phyloP scores from a whole-genome alignment of 2,329 filamentous ascomycete species.

The Colletotrichum echinochloae region DNA sequence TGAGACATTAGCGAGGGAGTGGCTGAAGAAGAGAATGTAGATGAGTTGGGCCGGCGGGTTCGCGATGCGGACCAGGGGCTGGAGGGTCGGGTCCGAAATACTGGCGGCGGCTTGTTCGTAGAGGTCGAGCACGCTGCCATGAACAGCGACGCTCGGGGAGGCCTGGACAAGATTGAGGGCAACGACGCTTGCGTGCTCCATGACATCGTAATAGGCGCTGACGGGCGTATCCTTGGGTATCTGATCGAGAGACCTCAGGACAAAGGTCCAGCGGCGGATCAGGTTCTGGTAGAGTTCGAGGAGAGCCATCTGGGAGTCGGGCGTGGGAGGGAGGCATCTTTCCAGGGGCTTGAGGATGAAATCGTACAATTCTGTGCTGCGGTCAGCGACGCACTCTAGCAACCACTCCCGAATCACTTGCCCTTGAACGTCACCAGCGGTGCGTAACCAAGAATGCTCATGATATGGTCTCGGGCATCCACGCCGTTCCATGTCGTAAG shows the following conservation, averaged over 20 bases:
- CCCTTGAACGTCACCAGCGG: slow-evolving; percentile 69
- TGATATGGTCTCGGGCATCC: slow-evolving; percentile 63
- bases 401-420: slow-evolving; percentile 46
- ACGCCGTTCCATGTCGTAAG: slow-evolving; percentile 72
- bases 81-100: slow-evolving; percentile 63
- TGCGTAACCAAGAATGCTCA: slow-evolving; percentile 68
- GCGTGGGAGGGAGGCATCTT: slow-evolving; percentile 42
- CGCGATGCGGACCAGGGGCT: slow-evolving; percentile 71
- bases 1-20: slow-evolving; percentile 72
- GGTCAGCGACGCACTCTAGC: slow-evolving; percentile 42
- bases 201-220: slow-evolving; percentile 54
- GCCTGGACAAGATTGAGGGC: slow-evolving; percentile 71
- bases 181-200: slow-evolving; percentile 66
- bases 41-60: slow-evolving; percentile 76
- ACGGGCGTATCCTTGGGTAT: slow-evolving; percentile 52
- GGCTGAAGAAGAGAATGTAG: slow-evolving; percentile 77
- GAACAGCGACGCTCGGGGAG: slow-evolving; percentile 54
- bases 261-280: slow-evolving; percentile 69
- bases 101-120: slow-evolving; percentile 72
- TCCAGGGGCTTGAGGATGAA: slow-evolving; percentile 66
- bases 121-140: slow-evolving; percentile 75
- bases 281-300: slow-evolving; percentile 76
- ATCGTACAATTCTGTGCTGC: slow-evolving; percentile 60
- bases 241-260: slow-evolving; percentile 55
- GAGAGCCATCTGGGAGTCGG: slow-evolving; percentile 68